A percentile compares a stretch with the other conserved stretches of the same genome.
Conservation (phyloP, 257 asterid genomes). For the Handroanthus guayacan region DNA sequence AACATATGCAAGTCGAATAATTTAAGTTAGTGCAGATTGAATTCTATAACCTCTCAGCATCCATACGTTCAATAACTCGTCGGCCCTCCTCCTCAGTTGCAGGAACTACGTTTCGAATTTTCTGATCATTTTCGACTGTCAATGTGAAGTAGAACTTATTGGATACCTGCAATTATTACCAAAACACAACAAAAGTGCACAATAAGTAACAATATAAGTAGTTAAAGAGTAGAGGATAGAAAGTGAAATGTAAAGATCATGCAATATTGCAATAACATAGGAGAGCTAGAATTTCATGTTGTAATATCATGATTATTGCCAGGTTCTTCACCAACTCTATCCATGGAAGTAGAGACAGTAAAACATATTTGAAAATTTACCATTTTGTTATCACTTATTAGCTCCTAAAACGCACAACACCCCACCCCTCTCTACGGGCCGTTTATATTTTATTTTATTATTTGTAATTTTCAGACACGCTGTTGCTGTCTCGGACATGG, state of each 20-base stretch:
- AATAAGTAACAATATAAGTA: not conserved
- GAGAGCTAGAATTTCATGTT: not conserved
- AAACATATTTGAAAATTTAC: too few relatives aligned
- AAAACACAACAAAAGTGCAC: constrained; percentile 21
- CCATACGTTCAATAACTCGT: constrained; percentile 80
- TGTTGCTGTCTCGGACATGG: too few relatives aligned
- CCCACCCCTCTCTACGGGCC: too few relatives aligned
- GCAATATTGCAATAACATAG: not conserved
- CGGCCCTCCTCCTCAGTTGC: constrained; percentile 90
- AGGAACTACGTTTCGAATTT: constrained; percentile 80
- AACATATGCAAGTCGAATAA: too few relatives aligned
- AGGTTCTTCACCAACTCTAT: too few relatives aligned
- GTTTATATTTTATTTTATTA: too few relatives aligned
- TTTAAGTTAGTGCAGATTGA: too few relatives aligned
- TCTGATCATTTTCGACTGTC: constrained; percentile 57
- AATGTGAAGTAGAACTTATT: constrained; percentile 93
- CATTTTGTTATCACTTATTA: too few relatives aligned
- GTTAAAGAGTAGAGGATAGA: not conserved
- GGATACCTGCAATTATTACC: constrained; percentile 64
- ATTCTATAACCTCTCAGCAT: constrained; percentile 64
- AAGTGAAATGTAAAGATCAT: not conserved
- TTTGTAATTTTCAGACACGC: too few relatives aligned
- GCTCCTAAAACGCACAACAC: too few relatives aligned
- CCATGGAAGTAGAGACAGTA: too few relatives aligned
- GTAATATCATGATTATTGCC: not conserved